A percentile compares a stretch with the other conserved stretches of the same genome.
Conservation (phyloP, 2,329 filamentous ascomycete species). For the Coleophoma crateriformis region DNA sequence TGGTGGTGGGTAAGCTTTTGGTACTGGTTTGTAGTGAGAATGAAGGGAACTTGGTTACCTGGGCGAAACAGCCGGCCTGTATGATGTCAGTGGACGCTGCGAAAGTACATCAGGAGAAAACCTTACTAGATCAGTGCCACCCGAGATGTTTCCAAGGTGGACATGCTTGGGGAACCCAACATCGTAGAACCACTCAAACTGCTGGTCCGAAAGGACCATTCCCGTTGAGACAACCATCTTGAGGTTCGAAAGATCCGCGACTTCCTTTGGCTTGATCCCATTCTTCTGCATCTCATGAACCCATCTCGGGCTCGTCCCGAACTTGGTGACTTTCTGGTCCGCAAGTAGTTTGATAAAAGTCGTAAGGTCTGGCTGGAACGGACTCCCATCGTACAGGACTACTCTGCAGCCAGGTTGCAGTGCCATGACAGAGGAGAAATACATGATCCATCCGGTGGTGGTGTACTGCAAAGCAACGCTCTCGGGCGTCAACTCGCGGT, state of each 20-base stretch:
- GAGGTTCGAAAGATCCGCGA: conserved; percentile 52
- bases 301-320: conserved; percentile 74
- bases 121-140: conserved; percentile 69
- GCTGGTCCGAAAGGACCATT: conserved; percentile 72
- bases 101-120: neutral
- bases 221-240: conserved; percentile 65
- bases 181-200: conserved; percentile 76
- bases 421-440: conserved; percentile 53
- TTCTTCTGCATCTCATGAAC: conserved; percentile 66
- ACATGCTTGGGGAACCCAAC: conserved; percentile 58
- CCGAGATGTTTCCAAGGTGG: conserved; percentile 69
- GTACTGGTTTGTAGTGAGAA: no score
- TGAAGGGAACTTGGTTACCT: conserved; percentile 47
- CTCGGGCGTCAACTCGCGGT: conserved; percentile 37
- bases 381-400: conserved; percentile 79
- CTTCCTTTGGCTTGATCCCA: conserved; percentile 55
- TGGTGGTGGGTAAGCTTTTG: conserved; percentile 15
- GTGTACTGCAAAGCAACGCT: conserved; percentile 51
- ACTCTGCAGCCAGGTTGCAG: conserved; percentile 55
- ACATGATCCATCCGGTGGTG: conserved; percentile 85
- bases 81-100: neutral
- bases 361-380: conserved; percentile 64
- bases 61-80: conserved; percentile 50
- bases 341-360: conserved; percentile 58
- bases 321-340: conserved; percentile 60